phyloP scores from a whole-genome alignment of 495 filamentous ascomycete genomes.

The Aspergillus nanangensis region DNA sequence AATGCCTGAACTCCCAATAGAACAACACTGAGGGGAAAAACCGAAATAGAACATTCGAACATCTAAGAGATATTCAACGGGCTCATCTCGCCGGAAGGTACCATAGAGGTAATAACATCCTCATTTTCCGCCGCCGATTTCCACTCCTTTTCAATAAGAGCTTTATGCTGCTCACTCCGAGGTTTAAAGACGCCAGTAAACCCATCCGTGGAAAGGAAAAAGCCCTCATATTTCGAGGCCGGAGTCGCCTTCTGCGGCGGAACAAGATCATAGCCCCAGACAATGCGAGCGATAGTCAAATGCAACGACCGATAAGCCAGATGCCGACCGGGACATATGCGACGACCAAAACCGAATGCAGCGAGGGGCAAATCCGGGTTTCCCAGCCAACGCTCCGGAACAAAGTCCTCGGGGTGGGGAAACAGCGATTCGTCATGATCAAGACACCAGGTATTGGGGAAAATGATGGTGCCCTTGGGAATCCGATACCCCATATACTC shows the following conservation, averaged over 20 bases:
- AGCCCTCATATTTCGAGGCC: neutral
- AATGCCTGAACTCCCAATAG: too few relatives aligned
- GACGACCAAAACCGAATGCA: neutral
- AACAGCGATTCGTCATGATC: neutral
- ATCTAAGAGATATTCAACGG: too few relatives aligned
- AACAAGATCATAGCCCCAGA: slow-evolving; percentile 1
- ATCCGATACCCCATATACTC: slow-evolving; percentile 1
- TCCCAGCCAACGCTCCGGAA: slow-evolving; percentile 2
- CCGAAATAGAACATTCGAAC: too few relatives aligned
- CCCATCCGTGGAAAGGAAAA: neutral
- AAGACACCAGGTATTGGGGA: slow-evolving; percentile 4
- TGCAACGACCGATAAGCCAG: neutral
- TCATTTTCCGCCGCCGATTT: neutral
- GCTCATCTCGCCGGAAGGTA: too few relatives aligned
- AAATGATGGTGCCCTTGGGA: neutral
- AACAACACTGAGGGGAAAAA: too few relatives aligned
- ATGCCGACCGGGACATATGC: neutral
- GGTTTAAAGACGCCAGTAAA: neutral
- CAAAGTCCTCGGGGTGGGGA: neutral
- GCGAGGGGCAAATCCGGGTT: neutral
- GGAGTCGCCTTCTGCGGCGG: neutral
- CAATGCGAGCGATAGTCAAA: neutral
- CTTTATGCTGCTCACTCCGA: neutral
- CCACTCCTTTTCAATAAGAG: neutral
- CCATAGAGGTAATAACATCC: neutral